Percentiles rank a stretch among this genome's conserved stretches.
phyloP scores from a whole-genome alignment of 352 stramenopile genomes.

The Pythium pectinolyticum region DNA sequence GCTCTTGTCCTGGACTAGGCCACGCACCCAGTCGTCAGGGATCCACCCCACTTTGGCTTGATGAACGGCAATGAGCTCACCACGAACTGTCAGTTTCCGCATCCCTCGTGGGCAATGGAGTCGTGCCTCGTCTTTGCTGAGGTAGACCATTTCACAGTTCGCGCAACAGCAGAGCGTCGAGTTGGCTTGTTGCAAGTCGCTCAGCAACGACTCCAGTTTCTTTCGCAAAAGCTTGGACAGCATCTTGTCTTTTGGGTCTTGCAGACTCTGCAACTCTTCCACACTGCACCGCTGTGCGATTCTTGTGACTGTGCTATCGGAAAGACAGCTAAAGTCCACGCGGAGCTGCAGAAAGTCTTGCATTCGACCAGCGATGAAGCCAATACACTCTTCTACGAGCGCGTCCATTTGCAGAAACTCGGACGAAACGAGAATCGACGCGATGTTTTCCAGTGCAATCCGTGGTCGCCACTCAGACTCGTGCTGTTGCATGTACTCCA shows the following conservation, averaged over 20 bases:
- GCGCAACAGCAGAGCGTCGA: conserved; percentile 37
- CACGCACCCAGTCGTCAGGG: conserved; percentile 42
- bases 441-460: conserved; percentile 72
- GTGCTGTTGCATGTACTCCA: conserved; percentile 83
- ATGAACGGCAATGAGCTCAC: conserved; percentile 51
- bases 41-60: conserved; percentile 45
- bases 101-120: conserved; percentile 43
- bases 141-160: conserved; percentile 50
- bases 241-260: conserved; percentile 88
- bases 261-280: conserved; percentile 59
- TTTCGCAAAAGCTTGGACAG: conserved; percentile 82
- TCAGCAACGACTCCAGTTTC: conserved; percentile 69
- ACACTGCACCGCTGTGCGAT: conserved; percentile 63
- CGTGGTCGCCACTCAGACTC: conserved; percentile 44
- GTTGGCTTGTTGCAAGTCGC: conserved; percentile 29
- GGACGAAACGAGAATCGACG: conserved; percentile 89
- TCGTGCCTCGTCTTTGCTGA: conserved; percentile 22
- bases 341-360: conserved; percentile 83
- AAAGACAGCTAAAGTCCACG: conserved; percentile 87
- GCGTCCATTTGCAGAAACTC: conserved; percentile 91
- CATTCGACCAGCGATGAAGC: conserved; percentile 70
- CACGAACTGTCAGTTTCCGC: conserved; percentile 42
- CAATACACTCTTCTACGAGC: conserved; percentile 83
- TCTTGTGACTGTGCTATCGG: conserved; percentile 64
- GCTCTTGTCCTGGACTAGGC: conserved; percentile 37